phyloP scores from a whole-genome alignment of 805 yeast species.

The Wickerhamiella allomyrinae region DNA sequence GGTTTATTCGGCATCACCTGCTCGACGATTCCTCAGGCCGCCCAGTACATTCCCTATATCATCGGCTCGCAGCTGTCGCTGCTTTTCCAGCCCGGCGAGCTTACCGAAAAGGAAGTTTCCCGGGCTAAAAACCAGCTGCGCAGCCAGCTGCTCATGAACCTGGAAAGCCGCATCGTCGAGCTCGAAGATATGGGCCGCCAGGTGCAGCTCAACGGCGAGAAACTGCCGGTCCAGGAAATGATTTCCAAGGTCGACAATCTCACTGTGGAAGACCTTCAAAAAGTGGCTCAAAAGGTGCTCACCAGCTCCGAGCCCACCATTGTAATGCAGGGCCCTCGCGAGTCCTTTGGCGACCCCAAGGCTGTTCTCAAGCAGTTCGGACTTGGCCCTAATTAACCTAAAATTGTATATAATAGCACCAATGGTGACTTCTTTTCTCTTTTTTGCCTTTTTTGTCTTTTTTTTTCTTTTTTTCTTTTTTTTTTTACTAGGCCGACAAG shows the following conservation, averaged over 20 bases:
- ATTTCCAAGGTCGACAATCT: conserved; percentile 57
- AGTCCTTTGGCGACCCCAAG: conserved; percentile 70
- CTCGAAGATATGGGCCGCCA: conserved; percentile 94
- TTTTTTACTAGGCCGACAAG: too few species aligned
- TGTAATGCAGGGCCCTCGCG: conserved; percentile 80
- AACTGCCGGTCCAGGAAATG: conserved; percentile 70
- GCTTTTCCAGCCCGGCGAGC: conserved; percentile 41
- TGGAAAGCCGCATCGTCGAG: conserved; percentile 86
- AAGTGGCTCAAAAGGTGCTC: conserved; percentile 61
- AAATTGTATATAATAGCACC: neutral
- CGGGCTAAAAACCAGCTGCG: conserved; percentile 89
- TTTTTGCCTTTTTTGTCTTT: too few species aligned
- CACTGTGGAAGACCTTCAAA: conserved; percentile 49
- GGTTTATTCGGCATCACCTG: conserved; percentile 85
- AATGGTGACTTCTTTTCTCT: too few species aligned
- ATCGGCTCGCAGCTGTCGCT: conserved; percentile 48
- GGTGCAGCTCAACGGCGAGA: conserved; percentile 66
- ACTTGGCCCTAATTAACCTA: conserved; percentile 34
- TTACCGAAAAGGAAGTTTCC: conserved; percentile 57
- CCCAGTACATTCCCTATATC: conserved; percentile 68
- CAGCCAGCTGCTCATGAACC: conserved; percentile 77
- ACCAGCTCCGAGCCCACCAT: conserved; percentile 74
- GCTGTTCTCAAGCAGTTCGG: conserved; percentile 55
- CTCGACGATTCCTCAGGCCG: conserved; percentile 75
- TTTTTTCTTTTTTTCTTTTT: too few species aligned